phyloP scores from a whole-genome alignment of 2,329 filamentous ascomycete genomes.

The Drechslerella coelobrocha region DNA sequence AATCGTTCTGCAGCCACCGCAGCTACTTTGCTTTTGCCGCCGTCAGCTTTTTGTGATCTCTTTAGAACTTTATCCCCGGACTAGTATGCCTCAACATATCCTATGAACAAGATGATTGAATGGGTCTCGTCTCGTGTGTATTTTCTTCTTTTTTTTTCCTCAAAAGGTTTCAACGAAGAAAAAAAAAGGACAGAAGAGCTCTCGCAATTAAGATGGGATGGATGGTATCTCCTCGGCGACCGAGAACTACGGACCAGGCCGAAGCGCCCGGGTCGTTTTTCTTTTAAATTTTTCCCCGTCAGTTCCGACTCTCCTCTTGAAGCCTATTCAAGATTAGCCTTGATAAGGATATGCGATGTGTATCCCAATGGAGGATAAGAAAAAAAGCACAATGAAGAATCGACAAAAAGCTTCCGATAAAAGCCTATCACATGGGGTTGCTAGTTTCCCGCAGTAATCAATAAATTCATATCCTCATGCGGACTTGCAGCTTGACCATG shows the following conservation, averaged over 20 bases:
- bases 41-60: neutral
- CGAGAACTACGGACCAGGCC: too few relatives aligned
- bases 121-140: too few relatives aligned
- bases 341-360: neutral
- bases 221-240: too few relatives aligned
- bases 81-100: too few relatives aligned
- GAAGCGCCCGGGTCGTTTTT: too few relatives aligned
- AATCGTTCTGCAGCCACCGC: neutral
- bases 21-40: neutral
- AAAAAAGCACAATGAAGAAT: neutral
- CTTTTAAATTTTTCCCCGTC: too few relatives aligned
- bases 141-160: too few relatives aligned
- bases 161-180: too few relatives aligned
- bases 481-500: neutral
- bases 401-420: neutral
- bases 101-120: too few relatives aligned
- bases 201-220: too few relatives aligned
- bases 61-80: neutral
- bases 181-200: too few relatives aligned
- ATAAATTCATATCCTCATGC: neutral
- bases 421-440: neutral
- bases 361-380: neutral
- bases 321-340: constrained; percentile 5
- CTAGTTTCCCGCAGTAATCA: too few relatives aligned
- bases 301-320: neutral